Evolutionary conservation across 2,329 filamentous ascomycete species (phyloP), one percentile per base, ranked within the genome.

Genomic region (Arthrobotrys pseudoclavata): DNA sequence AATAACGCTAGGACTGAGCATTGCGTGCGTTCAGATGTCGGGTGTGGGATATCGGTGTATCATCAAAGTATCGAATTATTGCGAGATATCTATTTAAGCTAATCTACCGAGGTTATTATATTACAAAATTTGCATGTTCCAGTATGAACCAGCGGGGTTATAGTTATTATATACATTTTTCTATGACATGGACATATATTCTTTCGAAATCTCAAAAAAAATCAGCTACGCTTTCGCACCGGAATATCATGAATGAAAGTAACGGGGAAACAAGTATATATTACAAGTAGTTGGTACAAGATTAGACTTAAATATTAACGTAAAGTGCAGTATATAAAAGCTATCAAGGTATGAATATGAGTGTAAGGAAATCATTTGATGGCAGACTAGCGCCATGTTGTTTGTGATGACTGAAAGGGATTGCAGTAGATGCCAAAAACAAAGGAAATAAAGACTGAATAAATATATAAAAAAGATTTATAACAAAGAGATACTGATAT

Each of bases 251-350:
- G 2, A 50, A 50, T 24, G 20, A 50, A 24, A 50, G 12, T 6
- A 50, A 24, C 22, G 13, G 22, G 18, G n/a, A n/a, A n/a, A n/a
- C n/a, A 18, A 29, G 26, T 3, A 31, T 1, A 7, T 29, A 53
- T 53, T 53, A 31, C 24, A 53, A 53, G 7, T 53, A 31, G 31
- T 53, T 29, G 15, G 7, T 29, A 53, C 50, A 53, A 18, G 24
- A 29, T 24, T 31, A 18, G 26, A 18, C 1, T 24, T 29, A 29
- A 29, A 18, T 7, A 29, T 53, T 31, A 18, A 13, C 24, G 4
- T 31, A 7, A 52, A 20, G 31, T n/a, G 15, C 10, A n/a, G 12
- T 15, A 53, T 53, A 10, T 5, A 1, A 29, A 31, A 18, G 50
- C 50, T 24, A n/a, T 53, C 50, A n/a, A 53, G 50, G 50, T 24